phyloP scores from a whole-genome alignment of 2,329 filamentous ascomycete genomes.

The Cryphonectria japonica region DNA sequence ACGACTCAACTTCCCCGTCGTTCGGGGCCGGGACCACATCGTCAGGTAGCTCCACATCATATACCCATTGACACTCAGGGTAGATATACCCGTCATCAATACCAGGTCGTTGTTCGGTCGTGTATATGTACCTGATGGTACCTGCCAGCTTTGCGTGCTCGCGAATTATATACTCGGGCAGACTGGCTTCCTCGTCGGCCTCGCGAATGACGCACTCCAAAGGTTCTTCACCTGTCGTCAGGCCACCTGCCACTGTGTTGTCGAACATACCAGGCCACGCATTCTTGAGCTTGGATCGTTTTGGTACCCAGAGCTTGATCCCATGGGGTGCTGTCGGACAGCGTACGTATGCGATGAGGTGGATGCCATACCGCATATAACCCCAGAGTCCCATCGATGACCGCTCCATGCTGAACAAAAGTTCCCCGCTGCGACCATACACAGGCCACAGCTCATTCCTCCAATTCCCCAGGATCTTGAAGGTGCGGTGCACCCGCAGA shows the following conservation, averaged over 20 bases:
- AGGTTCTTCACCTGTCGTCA: slow-evolving; percentile 78
- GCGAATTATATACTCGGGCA: slow-evolving; percentile 72
- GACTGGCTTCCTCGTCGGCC: slow-evolving; percentile 83
- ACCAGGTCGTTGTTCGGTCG: slow-evolving; percentile 74
- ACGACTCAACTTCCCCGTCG: slow-evolving; percentile 88
- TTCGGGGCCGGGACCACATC: slow-evolving; percentile 74
- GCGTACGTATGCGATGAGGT: slow-evolving; percentile 75
- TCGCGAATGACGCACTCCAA: slow-evolving; percentile 86
- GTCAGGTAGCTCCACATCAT: slow-evolving; percentile 77
- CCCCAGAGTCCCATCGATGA: slow-evolving; percentile 75
- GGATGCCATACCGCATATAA: slow-evolving; percentile 76
- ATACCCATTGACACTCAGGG: slow-evolving; percentile 90
- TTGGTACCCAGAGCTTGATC: slow-evolving; percentile 83
- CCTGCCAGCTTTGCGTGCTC: slow-evolving; percentile 62
- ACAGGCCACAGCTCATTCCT: slow-evolving; percentile 80
- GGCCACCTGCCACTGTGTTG: slow-evolving; percentile 86
- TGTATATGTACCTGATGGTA: slow-evolving; percentile 81
- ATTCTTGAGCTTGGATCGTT: slow-evolving; percentile 74
- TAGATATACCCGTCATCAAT: slow-evolving; percentile 83
- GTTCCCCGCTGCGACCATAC: slow-evolving; percentile 64
- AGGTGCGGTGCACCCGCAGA: slow-evolving; percentile 72
- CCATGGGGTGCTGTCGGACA: slow-evolving; percentile 52
- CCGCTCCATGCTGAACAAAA: slow-evolving; percentile 79
- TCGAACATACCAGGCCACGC: slow-evolving; percentile 93
- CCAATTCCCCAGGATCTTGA: slow-evolving; percentile 78